Evolutionary conservation across 495 filamentous ascomycete species (phyloP).

Genomic region (Penicillium roqueforti): DNA sequence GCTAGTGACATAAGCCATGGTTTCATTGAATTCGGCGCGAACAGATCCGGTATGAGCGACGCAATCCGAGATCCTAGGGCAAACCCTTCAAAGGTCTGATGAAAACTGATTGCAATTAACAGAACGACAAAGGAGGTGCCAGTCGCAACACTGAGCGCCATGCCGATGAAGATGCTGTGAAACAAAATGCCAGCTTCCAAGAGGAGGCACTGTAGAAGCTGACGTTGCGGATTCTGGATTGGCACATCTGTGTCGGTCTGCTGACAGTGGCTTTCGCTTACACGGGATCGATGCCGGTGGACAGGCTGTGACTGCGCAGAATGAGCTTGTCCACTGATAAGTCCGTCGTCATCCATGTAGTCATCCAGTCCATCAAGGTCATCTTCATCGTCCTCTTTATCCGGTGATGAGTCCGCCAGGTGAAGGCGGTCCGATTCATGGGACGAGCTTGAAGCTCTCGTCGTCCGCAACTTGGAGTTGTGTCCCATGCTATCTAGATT

Average conservation of each 20-base stretch:
- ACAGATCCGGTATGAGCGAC: slow-evolving; percentile 53
- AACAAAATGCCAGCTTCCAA: slow-evolving; percentile 84
- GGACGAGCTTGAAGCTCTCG: slow-evolving; percentile 12
- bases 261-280: slow-evolving; percentile 10
- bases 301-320: slow-evolving; percentile 4
- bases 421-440: slow-evolving; percentile 9
- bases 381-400: slow-evolving; percentile 30
- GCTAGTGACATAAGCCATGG: slow-evolving; percentile 96
- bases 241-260: slow-evolving; percentile 21
- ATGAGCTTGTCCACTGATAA: slow-evolving; percentile 15
- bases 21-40: slow-evolving; percentile 46
- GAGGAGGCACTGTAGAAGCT: slow-evolving; percentile 72
- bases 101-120: slow-evolving; percentile 75
- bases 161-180: slow-evolving; percentile 84
- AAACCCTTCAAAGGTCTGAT: slow-evolving; percentile 80
- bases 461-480: slow-evolving; percentile 1
- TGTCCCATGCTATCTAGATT: slow-evolving; percentile 23
- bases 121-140: slow-evolving; percentile 76
- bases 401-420: slow-evolving; percentile 2
- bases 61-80: slow-evolving; percentile 72
- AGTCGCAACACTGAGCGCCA: slow-evolving; percentile 80
- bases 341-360: slow-evolving; percentile 21
- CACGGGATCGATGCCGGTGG: slow-evolving; percentile 15
- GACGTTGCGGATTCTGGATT: slow-evolving; percentile 48
- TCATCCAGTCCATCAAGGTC: slow-evolving; percentile 29